Base-by-base conservation (phyloP, 73 alveolate species). In the Paramecium octaurelia region DNA sequence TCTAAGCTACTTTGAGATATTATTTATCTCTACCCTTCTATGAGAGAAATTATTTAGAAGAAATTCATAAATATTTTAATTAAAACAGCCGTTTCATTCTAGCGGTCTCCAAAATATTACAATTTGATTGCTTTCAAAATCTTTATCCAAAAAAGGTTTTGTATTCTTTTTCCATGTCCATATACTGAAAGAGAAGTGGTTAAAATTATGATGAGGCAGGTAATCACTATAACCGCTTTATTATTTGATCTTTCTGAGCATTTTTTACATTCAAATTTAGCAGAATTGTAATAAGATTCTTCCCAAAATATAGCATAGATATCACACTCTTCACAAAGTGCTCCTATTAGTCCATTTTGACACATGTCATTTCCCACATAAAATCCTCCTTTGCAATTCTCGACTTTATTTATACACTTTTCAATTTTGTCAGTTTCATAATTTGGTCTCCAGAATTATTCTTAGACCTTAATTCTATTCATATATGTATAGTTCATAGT, bases 291-390 rank as follows among this genome's bases (percentile, higher is more conserved):
- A n/a, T 44, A 89, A 10, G 43, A 10, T 23, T 18, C 10, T 27
- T 54, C 94, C 94, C 94, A 89, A 21, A 21, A 20, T 7, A 24
- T 18, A 18, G 69, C 75, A 44, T 89, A 46, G 7, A 89, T 42
- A 46, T 89, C 94, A 89, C 94, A 89, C 27, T 89, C 94, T 54
- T 89, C 94, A n/a, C 94, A 89, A 20, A 89, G 43, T 7, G 94
- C 94, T 43, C 94, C 94, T 46, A 64, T n/a, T 1, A 10, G 7
- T 20, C 75, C 75, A 18, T 10, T 5, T 71, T 40, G 14, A 77
- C 59, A 89, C 9, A 71, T 14, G 64, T 24, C 94, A 77, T 89
- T 89, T 60, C 86, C 88, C 43, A 50, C 90, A 71, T 73, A 58
- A 24, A 18, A 70, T 5, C 94, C 94, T 1, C 88, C 92, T 14